Evolutionary conservation across 345 rosid genomes (phyloP).

Genomic region (Cardamine occulta): DNA sequence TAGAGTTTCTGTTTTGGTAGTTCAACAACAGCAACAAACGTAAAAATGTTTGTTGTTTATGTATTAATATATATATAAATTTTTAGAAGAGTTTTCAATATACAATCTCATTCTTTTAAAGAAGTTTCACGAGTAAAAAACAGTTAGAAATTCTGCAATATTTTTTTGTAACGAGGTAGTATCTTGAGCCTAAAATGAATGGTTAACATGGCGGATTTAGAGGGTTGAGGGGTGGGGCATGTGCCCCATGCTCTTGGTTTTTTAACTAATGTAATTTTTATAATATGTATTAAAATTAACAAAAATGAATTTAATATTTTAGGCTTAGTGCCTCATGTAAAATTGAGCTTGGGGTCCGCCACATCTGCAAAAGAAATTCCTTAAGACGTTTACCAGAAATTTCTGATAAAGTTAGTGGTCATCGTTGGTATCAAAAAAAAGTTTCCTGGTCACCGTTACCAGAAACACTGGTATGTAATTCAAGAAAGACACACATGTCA

Average conservation of each 20-base stretch:
- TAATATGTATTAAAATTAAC: too few species aligned
- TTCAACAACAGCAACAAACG: conserved; percentile 32
- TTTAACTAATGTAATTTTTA: too few species aligned
- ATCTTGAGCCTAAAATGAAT: background rate
- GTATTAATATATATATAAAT: background rate
- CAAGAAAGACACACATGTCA: too few species aligned
- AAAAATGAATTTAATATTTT: too few species aligned
- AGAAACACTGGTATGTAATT: too few species aligned
- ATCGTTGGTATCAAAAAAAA: too few species aligned
- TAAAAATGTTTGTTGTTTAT: background rate
- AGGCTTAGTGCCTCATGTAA: too few species aligned
- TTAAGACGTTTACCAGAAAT: background rate
- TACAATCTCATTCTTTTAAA: background rate
- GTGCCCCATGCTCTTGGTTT: too few species aligned
- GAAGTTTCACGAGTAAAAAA: background rate
- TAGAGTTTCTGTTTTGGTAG: conserved; percentile 30
- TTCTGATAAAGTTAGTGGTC: too few species aligned
- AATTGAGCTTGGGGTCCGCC: too few species aligned
- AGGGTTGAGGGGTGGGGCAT: too few species aligned
- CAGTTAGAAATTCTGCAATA: background rate
- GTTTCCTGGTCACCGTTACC: too few species aligned
- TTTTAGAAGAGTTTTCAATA: background rate
- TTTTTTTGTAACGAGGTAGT: background rate
- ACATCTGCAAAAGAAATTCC: background rate
- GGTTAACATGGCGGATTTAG: background rate